A percentile compares a stretch with the other conserved stretches of the same genome.
These are phyloP conservation scores for Coniferiporia weirii DNA, from an alignment of 1,284 basidiomycete species.

Conservation along the genomic window DNA sequence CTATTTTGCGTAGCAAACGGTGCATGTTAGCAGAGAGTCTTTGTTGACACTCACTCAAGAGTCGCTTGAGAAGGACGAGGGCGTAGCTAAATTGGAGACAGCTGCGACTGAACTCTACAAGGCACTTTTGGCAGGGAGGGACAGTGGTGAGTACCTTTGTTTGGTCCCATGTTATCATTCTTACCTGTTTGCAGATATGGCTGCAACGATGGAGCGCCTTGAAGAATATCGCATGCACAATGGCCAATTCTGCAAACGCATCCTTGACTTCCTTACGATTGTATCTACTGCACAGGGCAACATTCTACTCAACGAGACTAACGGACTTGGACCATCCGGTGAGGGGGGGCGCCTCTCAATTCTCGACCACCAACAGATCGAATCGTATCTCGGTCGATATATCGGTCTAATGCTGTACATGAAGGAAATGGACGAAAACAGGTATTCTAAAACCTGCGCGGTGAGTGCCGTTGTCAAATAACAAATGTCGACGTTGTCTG, in stretches of 20 bases:
- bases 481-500: not conserved
- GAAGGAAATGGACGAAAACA: conserved; percentile 88
- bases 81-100: conserved; percentile 76
- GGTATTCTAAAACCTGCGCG: conserved; percentile 83
- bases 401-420: conserved; percentile 89
- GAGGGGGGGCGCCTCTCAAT: conserved; percentile 45
- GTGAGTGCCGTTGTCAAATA: conserved; percentile 49
- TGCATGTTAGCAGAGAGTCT: conserved; percentile 80
- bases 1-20: conserved; percentile 65
- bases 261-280: conserved; percentile 85
- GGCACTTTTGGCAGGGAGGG: conserved; percentile 86
- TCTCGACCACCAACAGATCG: conserved; percentile 65
- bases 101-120: conserved; percentile 92
- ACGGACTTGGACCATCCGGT: conserved; percentile 44
- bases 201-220: conserved; percentile 88
- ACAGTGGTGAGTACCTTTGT: conserved; percentile 53
- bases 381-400: conserved; percentile 82
- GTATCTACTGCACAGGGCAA: conserved; percentile 87
- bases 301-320: conserved; percentile 55
- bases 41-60: conserved; percentile 80
- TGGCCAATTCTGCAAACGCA: conserved; percentile 84
- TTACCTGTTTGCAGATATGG: conserved; percentile 62
- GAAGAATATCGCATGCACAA: conserved; percentile 88
- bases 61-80: conserved; percentile 71
- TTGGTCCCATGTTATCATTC: not conserved